These are phyloP conservation scores for Peltaster fructicola DNA, from an alignment of 2,329 filamentous ascomycete species.

Conservation along the genomic window DNA sequence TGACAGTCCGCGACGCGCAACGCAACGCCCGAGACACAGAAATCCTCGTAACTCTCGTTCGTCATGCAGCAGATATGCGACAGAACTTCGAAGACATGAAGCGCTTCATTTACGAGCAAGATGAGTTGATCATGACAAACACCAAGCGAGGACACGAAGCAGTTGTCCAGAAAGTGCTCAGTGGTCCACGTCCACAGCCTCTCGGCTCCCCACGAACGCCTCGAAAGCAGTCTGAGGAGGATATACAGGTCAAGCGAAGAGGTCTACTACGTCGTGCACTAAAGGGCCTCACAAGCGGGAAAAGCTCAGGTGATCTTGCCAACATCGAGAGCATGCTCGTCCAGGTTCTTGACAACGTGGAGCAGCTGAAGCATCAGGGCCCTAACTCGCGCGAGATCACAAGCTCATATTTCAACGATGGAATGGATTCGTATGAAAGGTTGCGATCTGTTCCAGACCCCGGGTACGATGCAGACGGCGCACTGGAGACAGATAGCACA, in stretches of 20 bases:
- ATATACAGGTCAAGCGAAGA: slow-evolving; percentile 59
- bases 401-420: slow-evolving; percentile 18
- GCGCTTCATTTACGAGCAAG: slow-evolving; percentile 74
- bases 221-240: slow-evolving; percentile 36
- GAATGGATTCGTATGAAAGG: slow-evolving; percentile 52
- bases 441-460: slow-evolving; percentile 49
- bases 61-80: slow-evolving; percentile 90
- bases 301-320: slow-evolving; percentile 57
- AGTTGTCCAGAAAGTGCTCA: slow-evolving; percentile 63
- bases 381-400: slow-evolving; percentile 8
- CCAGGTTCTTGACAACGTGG: slow-evolving; percentile 80
- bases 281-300: slow-evolving; percentile 63
- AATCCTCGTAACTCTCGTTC: slow-evolving; percentile 83
- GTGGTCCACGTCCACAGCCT: slow-evolving; percentile 72
- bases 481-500: slow-evolving; percentile 56
- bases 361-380: slow-evolving; percentile 35
- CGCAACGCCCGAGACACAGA: slow-evolving; percentile 92
- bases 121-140: slow-evolving; percentile 71
- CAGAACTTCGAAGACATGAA: slow-evolving; percentile 93
- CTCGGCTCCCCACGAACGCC: slow-evolving; percentile 40
- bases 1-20: slow-evolving; percentile 92
- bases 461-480: slow-evolving; percentile 71
- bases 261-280: slow-evolving; percentile 91
- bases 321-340: slow-evolving; percentile 42
- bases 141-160: slow-evolving; percentile 79